Evolutionary conservation across 768 basidiomycete species (phyloP).

Genomic region (Leccinum subtestaceum): DNA sequence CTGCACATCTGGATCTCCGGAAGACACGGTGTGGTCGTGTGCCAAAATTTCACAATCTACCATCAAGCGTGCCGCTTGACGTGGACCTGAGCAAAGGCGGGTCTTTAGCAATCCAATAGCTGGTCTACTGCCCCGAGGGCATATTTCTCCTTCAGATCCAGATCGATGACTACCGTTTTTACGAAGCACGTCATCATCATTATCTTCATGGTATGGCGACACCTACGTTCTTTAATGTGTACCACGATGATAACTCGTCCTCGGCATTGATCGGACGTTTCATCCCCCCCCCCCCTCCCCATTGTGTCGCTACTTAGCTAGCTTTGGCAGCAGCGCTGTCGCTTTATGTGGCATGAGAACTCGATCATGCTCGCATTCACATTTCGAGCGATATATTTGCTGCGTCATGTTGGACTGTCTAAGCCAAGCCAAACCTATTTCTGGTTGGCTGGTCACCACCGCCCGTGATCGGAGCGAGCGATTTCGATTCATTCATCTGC

Average conservation of each 20-base stretch:
- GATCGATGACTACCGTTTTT: neutral
- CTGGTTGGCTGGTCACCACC: neutral
- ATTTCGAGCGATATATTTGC: neutral
- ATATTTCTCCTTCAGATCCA: neutral
- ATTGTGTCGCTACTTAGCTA: conserved; percentile 18
- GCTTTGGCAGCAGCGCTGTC: conserved; percentile 17
- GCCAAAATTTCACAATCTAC: conserved; percentile 31
- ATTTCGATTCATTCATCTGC: neutral
- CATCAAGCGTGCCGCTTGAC: conserved; percentile 26
- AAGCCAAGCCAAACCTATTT: neutral
- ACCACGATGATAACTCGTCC: conserved; percentile 5
- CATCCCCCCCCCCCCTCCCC: neutral
- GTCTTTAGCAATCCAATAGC: conserved; percentile 22
- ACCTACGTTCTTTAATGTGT: conserved; percentile 14
- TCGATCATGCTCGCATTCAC: conserved; percentile 8
- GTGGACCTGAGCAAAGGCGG: conserved; percentile 18
- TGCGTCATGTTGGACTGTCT: neutral
- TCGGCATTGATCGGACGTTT: conserved; percentile 2
- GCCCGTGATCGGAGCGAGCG: neutral
- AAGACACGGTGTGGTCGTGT: conserved; percentile 28
- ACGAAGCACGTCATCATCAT: conserved; percentile 6
- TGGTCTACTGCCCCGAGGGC: conserved; percentile 9
- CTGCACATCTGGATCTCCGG: conserved; percentile 4
- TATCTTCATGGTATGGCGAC: conserved; percentile 2
- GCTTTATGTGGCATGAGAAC: conserved; percentile 30